Conservation (phyloP, 129 eudicot species). For the Escallonia herrerae region DNA sequence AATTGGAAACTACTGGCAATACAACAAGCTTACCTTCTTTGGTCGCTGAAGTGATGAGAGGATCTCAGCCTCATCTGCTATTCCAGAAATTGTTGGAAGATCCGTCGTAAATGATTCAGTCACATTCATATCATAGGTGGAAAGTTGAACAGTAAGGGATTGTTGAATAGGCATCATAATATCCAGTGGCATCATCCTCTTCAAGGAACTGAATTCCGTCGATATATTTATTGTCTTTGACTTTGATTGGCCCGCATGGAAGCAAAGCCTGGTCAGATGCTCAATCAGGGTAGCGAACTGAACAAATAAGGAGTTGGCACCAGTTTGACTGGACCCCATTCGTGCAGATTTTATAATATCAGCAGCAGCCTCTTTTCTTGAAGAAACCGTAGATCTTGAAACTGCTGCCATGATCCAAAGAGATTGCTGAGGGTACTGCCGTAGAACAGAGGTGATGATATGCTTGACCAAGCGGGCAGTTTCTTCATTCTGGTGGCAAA, state of each 20-base stretch:
- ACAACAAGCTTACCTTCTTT: constrained; percentile 56
- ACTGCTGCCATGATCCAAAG: constrained; percentile 99
- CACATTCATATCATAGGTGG: constrained; percentile 50
- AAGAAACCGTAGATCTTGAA: constrained; percentile 86
- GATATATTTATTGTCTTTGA: constrained; percentile 68
- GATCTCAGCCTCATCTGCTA: constrained; percentile 97
- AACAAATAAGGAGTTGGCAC: constrained; percentile 54
- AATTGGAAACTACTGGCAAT: neutral
- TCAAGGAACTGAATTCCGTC: constrained; percentile 89
- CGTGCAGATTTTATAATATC: constrained; percentile 86
- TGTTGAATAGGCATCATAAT: constrained; percentile 91
- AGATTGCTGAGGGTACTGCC: constrained; percentile 87
- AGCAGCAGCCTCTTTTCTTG: constrained; percentile 91
- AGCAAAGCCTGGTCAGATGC: constrained; percentile 82
- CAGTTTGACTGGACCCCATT: constrained; percentile 54
- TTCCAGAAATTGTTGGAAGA: constrained; percentile 87
- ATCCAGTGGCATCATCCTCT: constrained; percentile 96
- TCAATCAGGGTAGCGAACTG: constrained; percentile 89
- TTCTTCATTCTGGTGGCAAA: constrained; percentile 94
- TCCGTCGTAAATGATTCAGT: constrained; percentile 37
- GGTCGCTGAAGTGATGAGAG: constrained; percentile 97
- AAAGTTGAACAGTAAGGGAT: constrained; percentile 76
- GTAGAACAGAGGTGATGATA: constrained; percentile 79
- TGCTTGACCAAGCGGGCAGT: constrained; percentile 68
- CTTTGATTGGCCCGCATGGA: constrained; percentile 88